These are phyloP conservation scores for Ophiostoma australiae DNA, from an alignment of 2,329 filamentous ascomycete genomes.

Conservation along the genomic window DNA sequence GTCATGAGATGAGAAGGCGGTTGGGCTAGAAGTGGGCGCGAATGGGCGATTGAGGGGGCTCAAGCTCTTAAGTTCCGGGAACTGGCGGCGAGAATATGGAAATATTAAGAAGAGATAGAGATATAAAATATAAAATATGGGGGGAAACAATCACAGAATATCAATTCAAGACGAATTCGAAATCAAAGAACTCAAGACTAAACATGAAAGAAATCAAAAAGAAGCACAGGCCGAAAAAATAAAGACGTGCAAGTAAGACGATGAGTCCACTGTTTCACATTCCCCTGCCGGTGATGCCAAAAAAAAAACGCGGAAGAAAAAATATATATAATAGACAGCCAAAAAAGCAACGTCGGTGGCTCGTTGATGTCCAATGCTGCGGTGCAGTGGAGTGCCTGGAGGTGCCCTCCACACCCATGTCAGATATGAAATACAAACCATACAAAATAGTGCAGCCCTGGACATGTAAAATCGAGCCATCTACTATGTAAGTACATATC, in stretches of 20 bases:
- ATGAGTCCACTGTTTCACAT: constrained; percentile 15
- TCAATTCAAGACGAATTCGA: background rate
- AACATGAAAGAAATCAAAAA: background rate
- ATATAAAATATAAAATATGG: background rate
- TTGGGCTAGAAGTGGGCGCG: constrained; percentile 11
- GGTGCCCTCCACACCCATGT: background rate
- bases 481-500: too few relatives aligned
- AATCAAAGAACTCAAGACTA: background rate
- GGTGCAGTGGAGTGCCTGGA: constrained; percentile 4
- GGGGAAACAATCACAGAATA: background rate
- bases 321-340: background rate
- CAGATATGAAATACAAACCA: background rate
- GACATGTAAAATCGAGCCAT: background rate
- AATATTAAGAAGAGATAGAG: background rate
- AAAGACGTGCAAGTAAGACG: background rate
- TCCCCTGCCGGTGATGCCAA: background rate
- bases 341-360: background rate
- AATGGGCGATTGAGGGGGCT: background rate
- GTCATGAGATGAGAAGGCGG: constrained; percentile 1
- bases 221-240: background rate
- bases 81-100: background rate
- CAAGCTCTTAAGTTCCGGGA: background rate
- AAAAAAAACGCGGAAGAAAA: constrained; percentile 9
- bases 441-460: background rate
- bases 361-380: constrained; percentile 14